phyloP scores from a whole-genome alignment of 2,329 filamentous ascomycete genomes.

The Leptographium wingfieldii region DNA sequence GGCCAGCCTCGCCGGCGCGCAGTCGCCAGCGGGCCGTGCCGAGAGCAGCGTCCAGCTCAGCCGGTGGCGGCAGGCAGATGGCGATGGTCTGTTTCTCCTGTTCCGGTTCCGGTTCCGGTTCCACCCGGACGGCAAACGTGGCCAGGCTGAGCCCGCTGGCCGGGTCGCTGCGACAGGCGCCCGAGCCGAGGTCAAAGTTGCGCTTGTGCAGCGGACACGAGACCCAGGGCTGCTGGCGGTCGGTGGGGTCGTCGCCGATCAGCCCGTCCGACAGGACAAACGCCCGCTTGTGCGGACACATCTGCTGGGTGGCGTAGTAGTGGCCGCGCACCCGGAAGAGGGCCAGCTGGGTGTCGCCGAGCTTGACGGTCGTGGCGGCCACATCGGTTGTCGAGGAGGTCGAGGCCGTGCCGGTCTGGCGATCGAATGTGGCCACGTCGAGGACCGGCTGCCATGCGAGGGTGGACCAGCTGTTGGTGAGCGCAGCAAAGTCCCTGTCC shows the following conservation, averaged over 20 bases:
- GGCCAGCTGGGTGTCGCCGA: constrained; percentile 79
- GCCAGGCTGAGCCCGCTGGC: constrained; percentile 55
- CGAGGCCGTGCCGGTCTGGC: constrained; percentile 31
- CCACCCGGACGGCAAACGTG: constrained; percentile 55
- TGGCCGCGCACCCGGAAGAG: constrained; percentile 71
- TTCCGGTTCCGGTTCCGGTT: neutral
- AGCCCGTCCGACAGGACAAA: constrained; percentile 83
- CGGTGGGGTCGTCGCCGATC: constrained; percentile 49
- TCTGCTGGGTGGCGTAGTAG: constrained; percentile 81
- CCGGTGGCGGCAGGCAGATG: constrained; percentile 64
- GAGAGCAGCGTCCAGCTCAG: constrained; percentile 66
- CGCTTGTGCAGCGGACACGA: constrained; percentile 83
- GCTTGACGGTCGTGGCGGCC: constrained; percentile 59
- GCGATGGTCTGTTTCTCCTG: constrained; percentile 35
- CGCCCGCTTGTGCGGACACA: constrained; percentile 86
- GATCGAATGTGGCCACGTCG: constrained; percentile 52
- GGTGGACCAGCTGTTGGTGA: constrained; percentile 46
- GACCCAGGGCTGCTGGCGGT: constrained; percentile 50
- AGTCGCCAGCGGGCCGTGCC: constrained; percentile 72
- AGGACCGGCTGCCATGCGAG: constrained; percentile 73
- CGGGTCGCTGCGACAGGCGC: constrained; percentile 62
- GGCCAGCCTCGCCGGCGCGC: constrained; percentile 50
- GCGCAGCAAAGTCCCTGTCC: constrained; percentile 29
- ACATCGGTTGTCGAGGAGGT: constrained; percentile 45
- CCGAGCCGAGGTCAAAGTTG: constrained; percentile 66